Percentiles rank a stretch among this genome's conserved stretches.
Conservation (phyloP, 2,329 filamentous ascomycete genomes). For the Diplodia intermedia region DNA sequence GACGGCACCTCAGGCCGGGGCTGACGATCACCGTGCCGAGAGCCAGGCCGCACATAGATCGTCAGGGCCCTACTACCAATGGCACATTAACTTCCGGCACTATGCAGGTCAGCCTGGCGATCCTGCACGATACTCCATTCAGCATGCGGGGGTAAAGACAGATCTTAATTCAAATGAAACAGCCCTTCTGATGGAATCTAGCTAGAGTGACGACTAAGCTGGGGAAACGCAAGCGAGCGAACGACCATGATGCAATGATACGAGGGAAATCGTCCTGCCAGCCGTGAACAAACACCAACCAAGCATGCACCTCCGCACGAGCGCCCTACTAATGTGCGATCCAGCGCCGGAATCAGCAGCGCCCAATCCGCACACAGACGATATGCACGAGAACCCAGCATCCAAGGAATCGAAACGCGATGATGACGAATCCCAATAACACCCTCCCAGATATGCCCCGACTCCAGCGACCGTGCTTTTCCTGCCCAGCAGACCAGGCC, state of each 20-base stretch:
- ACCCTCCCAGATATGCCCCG: conserved; percentile 28
- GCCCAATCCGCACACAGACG: conserved; percentile 1
- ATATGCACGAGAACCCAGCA: conserved; percentile 5
- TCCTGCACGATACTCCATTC: conserved; percentile 25
- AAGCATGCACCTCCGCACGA: conserved; percentile 24
- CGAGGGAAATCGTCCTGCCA: conserved; percentile 20
- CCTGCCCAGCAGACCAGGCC: conserved; percentile 31
- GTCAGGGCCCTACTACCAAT: conserved; percentile 26
- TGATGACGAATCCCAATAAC: conserved; percentile 25
- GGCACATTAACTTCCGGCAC: conserved; percentile 18
- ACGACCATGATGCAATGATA: conserved; percentile 31
- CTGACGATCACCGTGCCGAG: conserved; percentile 26
- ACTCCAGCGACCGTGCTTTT: conserved; percentile 31
- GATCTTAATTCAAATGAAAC: conserved; percentile 22
- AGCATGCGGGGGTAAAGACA: conserved; percentile 18
- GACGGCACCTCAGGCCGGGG: conserved; percentile 18
- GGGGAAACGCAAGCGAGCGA: conserved; percentile 12
- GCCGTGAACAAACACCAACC: conserved; percentile 20
- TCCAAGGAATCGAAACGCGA: conserved; percentile 5
- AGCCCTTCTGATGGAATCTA: conserved; percentile 28
- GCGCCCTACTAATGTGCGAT: conserved; percentile 32
- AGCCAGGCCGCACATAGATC: conserved; percentile 21
- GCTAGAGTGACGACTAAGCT: conserved; percentile 5
- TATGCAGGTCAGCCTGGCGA: conserved; percentile 29
- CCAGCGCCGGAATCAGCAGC: conserved; percentile 28